Evolutionary conservation across 148 eudicot genomes (phyloP), one percentile per base, ranked within the genome.

Genomic region (Cornus suecica): DNA sequence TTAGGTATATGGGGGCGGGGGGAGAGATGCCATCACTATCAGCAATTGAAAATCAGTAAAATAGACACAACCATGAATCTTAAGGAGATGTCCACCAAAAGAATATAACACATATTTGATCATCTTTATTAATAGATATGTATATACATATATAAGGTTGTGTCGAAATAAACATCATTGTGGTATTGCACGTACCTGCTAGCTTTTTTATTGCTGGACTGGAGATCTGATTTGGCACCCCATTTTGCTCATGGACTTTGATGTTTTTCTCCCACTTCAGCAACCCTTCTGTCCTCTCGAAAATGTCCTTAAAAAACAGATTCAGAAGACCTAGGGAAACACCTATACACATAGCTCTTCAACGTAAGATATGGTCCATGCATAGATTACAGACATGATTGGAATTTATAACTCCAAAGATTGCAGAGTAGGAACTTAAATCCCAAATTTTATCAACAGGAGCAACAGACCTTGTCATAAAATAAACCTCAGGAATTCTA

Each of bases 151-250:
- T 32, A 10, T 1, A 26, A 5, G 26, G 27, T 20, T 8, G 32
- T 16, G 67, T 64, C 3, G 27, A 28, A 64, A 64, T 11, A 14
- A 64, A 2, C 11, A 64, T 26, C 26, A 0, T 8, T 10, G 16
- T 25, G 14, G 20, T 14, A 15, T 64, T 1, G 27, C 31, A 64
- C 15, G 5, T 63, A 77, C 79, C 69, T 76, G 41, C 37, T 68
- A 30, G 28, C 51, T 67, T 10, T 32, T 52, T 76, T 54, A 24
- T 52, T 15, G 68, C 72, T 54, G 65, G 78, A 67, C 78, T 67
- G 9, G 72, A 76, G 78, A 65, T 66, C 72, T 68, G 72, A 56
- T 76, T 72, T 60, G 60, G 68, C 37, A 31, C 70, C 18, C 67
- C 31, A 29, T 45, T 77, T 16, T 10, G 37, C 22, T 77, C 52